Percentiles rank a stretch among this genome's conserved stretches.
Evolutionary conservation across 371 early-diverging fungal genomes (phyloP).

Genomic region (Syncephalastrum racemosum): DNA sequence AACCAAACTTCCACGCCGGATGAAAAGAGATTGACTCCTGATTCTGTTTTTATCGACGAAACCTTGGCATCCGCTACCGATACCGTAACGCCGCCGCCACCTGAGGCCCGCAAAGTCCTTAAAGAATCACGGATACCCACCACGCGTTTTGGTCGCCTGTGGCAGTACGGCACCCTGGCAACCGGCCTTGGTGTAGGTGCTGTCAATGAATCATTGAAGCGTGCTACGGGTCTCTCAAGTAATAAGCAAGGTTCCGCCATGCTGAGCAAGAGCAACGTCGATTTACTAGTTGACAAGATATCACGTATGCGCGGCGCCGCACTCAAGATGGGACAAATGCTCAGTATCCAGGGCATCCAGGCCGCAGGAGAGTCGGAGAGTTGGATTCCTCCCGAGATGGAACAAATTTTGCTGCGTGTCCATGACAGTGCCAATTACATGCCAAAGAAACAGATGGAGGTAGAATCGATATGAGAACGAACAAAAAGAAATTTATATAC

Average conservation of each 20-base stretch:
- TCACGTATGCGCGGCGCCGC: conserved; percentile 97
- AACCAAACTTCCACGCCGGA: background rate
- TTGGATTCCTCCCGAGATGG: conserved; percentile 79
- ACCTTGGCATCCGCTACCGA: background rate
- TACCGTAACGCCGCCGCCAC: conserved; percentile 1
- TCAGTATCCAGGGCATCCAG: conserved; percentile 87
- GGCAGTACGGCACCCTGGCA: conserved; percentile 74
- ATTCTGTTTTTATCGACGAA: background rate
- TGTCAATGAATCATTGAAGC: conserved; percentile 67
- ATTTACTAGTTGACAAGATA: conserved; percentile 84
- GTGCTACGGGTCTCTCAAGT: conserved; percentile 57
- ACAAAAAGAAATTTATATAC: background rate
- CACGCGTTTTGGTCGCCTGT: conserved; percentile 59
- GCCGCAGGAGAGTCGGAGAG: conserved; percentile 32
- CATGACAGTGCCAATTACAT: conserved; percentile 96
- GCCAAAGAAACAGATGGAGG: conserved; percentile 86
- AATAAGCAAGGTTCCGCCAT: conserved; percentile 53
- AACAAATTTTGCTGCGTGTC: conserved; percentile 80
- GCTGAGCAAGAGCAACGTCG: conserved; percentile 81
- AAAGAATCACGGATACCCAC: conserved; percentile 68
- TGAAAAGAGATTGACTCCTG: background rate
- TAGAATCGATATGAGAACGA: conserved; percentile 16
- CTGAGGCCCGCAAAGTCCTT: conserved; percentile 20
- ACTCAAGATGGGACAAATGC: conserved; percentile 96
- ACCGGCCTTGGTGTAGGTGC: conserved; percentile 79